A percentile compares a stretch with the other conserved stretches of the same genome.
Conservation (phyloP, 2,329 filamentous ascomycete species). For the Sarocladium oryzae region DNA sequence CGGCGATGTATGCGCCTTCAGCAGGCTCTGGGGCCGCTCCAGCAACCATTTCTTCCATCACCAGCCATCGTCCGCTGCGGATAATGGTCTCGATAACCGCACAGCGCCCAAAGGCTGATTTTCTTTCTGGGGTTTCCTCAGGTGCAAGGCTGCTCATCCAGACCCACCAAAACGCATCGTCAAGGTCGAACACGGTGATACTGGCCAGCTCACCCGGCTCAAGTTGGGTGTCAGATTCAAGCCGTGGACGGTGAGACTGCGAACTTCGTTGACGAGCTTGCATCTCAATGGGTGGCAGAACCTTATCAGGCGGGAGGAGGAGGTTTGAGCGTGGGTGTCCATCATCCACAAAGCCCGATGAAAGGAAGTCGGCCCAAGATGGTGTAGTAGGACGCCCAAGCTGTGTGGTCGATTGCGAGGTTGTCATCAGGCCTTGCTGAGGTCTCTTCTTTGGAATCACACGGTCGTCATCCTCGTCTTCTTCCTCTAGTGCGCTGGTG, state of each 20-base stretch:
- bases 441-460: slow-evolving; percentile 32
- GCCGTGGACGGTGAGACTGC: slow-evolving; percentile 69
- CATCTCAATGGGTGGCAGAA: slow-evolving; percentile 75
- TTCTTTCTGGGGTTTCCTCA: slow-evolving; percentile 79
- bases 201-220: slow-evolving; percentile 94
- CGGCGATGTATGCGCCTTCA: slow-evolving; percentile 81
- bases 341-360: slow-evolving; percentile 81
- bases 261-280: slow-evolving; percentile 73
- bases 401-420: slow-evolving; percentile 62
- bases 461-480: slow-evolving; percentile 57
- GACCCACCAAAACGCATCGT: slow-evolving; percentile 99
- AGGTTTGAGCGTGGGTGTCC: slow-evolving; percentile 59
- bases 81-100: slow-evolving; percentile 87
- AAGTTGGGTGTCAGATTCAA: slow-evolving; percentile 62
- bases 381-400: slow-evolving; percentile 83
- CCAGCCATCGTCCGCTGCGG: slow-evolving; percentile 74
- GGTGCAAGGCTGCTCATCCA: slow-evolving; percentile 96
- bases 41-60: slow-evolving; percentile 94
- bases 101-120: slow-evolving; percentile 90
- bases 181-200: slow-evolving; percentile 77
- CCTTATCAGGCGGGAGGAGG: slow-evolving; percentile 86
- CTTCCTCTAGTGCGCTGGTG: slow-evolving; percentile 65
- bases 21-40: slow-evolving; percentile 81
- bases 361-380: slow-evolving; percentile 97
- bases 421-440: slow-evolving; percentile 49